These are phyloP conservation scores for Hypoxylon lenormandii DNA, from an alignment of 495 filamentous ascomycete species.

Conservation along the genomic window DNA sequence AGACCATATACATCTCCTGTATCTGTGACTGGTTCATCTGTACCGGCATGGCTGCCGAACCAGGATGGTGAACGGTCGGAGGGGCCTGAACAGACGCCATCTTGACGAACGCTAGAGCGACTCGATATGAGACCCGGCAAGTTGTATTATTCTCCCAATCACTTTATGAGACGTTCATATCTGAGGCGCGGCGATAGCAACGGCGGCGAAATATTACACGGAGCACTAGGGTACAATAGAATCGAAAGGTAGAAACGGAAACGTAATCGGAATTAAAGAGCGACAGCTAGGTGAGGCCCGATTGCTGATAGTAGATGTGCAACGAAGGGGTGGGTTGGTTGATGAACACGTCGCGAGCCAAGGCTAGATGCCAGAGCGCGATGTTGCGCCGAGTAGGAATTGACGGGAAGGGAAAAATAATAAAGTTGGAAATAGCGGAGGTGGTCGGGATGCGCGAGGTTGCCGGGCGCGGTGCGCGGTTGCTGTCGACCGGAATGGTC, in stretches of 20 bases:
- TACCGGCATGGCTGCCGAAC: conserved; percentile 63
- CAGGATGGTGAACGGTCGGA: conserved; percentile 71
- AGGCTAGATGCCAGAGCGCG: conserved; percentile 40
- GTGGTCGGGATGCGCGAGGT: conserved; percentile 46
- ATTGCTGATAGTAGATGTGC: conserved; percentile 29
- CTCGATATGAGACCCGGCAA: conserved; percentile 29
- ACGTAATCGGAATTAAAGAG: conserved; percentile 27
- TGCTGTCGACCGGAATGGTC: conserved; percentile 23
- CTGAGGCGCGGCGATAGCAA: conserved; percentile 38
- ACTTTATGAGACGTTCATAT: conserved; percentile 55
- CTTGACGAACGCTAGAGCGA: conserved; percentile 44
- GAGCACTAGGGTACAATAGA: conserved; percentile 29
- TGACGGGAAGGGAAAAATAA: conserved; percentile 44
- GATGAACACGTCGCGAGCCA: conserved; percentile 45
- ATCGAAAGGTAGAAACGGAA: conserved; percentile 1
- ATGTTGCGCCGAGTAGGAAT: conserved; percentile 51
- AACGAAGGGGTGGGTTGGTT: conserved; percentile 41
- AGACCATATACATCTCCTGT: conserved; percentile 71
- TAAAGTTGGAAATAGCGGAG: conserved; percentile 37
- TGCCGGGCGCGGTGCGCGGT: conserved; percentile 45
- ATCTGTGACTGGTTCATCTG: conserved; percentile 71
- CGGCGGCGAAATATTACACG: conserved; percentile 37
- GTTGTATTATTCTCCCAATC: conserved; percentile 29
- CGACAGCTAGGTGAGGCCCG: conserved; percentile 42
- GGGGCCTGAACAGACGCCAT: conserved; percentile 85